Evolutionary conservation across 352 stramenopile species (phyloP).

Genomic region (Pythium pyrilobum): DNA sequence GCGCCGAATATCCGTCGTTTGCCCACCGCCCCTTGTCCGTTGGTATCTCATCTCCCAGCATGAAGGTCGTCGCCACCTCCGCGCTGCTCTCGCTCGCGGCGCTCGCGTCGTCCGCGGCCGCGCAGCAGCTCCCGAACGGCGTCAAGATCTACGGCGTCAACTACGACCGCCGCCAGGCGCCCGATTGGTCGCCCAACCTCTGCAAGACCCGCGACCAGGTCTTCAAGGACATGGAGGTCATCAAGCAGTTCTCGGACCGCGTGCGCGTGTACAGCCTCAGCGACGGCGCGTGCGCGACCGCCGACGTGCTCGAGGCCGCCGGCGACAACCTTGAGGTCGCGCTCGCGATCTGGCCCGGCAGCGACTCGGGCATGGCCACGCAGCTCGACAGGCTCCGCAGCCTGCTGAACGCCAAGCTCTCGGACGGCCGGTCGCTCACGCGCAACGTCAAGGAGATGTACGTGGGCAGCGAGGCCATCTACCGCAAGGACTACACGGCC

Average conservation of each 20-base stretch:
- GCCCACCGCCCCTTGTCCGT: neutral
- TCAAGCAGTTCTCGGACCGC: constrained; percentile 40
- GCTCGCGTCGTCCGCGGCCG: constrained; percentile 23
- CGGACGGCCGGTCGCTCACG: constrained; percentile 18
- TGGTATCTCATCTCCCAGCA: neutral
- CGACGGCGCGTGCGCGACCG: constrained; percentile 42
- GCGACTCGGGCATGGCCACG: constrained; percentile 25
- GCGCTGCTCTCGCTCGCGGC: neutral
- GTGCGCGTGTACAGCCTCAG: constrained; percentile 68
- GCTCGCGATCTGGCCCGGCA: constrained; percentile 60
- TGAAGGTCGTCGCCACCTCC: constrained; percentile 13
- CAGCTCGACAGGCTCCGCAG: constrained; percentile 41
- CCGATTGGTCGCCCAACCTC: constrained; percentile 34
- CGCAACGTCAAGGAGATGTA: constrained; percentile 44
- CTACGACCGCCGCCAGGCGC: constrained; percentile 62
- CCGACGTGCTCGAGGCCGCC: constrained; percentile 36
- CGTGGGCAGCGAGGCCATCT: constrained; percentile 67
- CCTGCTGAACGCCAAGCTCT: constrained; percentile 32
- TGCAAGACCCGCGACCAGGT: constrained; percentile 51
- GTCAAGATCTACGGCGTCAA: constrained; percentile 67
- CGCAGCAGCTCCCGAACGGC: constrained; percentile 22
- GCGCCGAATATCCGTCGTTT: too few relatives aligned
- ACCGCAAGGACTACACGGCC: constrained; percentile 48
- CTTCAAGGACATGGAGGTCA: constrained; percentile 41
- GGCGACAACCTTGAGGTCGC: constrained; percentile 45